Percentiles rank a stretch among this genome's conserved stretches.
These are phyloP conservation scores for Botrytis pseudocinerea DNA, from an alignment of 2,329 filamentous ascomycete species.

Conservation along the genomic window DNA sequence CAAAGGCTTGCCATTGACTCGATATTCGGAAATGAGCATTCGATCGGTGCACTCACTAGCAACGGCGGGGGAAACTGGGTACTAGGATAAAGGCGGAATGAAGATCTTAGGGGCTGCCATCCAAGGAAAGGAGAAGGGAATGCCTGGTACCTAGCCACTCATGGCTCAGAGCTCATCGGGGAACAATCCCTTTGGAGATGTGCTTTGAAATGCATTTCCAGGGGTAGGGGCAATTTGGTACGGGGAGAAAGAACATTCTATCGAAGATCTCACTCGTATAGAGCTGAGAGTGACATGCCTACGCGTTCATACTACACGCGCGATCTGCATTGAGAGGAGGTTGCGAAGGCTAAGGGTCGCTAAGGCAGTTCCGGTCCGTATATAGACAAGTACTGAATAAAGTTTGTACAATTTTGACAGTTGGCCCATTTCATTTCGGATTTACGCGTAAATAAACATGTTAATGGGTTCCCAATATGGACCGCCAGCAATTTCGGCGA, in stretches of 20 bases:
- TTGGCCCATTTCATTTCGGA: not conserved
- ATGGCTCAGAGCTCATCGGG: not conserved
- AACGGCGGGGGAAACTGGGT: not conserved
- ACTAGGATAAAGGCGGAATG: not conserved
- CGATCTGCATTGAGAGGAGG: not conserved
- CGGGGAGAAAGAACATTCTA: not conserved
- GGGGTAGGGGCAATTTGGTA: not conserved
- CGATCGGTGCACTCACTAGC: not conserved
- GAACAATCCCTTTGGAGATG: conserved; percentile 8
- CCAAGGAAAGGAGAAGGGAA: not conserved
- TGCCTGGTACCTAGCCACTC: conserved; percentile 10
- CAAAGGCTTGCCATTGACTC: not conserved
- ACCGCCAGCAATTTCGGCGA: not conserved
- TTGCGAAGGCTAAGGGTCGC: not conserved
- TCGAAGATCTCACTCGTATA: conserved; percentile 9
- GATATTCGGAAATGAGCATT: conserved; percentile 6
- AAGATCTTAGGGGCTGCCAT: not conserved
- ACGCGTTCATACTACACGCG: not conserved
- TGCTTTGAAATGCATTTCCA: not conserved
- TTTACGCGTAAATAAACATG: not conserved
- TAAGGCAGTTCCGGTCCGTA: not conserved
- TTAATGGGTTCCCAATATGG: not conserved
- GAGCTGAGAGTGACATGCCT: not conserved
- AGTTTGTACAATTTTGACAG: not conserved
- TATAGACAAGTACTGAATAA: not conserved